These are phyloP conservation scores for Thamnidium elegans DNA, from an alignment of 192 early-diverging fungal genomes.

Conservation along the genomic window DNA sequence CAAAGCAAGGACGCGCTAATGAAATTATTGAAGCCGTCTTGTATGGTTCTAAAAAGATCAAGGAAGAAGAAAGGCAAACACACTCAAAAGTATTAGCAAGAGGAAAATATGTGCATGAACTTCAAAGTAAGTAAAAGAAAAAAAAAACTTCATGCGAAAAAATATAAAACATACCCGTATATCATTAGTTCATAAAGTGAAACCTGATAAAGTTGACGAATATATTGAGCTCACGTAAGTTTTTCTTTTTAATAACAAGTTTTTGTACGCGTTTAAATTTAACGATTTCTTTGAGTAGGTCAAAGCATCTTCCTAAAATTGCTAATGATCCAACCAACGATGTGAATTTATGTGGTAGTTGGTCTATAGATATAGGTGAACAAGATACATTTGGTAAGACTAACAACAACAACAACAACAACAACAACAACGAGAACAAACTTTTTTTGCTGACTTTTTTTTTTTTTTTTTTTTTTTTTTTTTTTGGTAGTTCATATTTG, in stretches of 20 bases:
- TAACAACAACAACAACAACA: no score
- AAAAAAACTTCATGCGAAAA: not conserved
- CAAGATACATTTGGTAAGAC: constrained; percentile 77
- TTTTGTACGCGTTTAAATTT: not conserved
- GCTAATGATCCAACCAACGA: constrained; percentile 71
- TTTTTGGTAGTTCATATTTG: constrained; percentile 76
- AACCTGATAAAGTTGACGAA: constrained; percentile 82
- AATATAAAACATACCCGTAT: not conserved
- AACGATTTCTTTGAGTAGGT: constrained; percentile 34
- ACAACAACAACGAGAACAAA: no score
- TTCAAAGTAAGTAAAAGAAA: constrained; percentile 57
- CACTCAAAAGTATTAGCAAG: constrained; percentile 76
- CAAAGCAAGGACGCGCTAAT: constrained; percentile 19
- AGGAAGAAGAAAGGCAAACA: constrained; percentile 59
- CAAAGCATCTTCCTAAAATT: constrained; percentile 73
- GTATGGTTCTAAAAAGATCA: constrained; percentile 63
- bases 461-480: not conserved
- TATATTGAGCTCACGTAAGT: constrained; percentile 72
- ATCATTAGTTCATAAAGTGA: constrained; percentile 70
- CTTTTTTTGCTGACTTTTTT: not conserved
- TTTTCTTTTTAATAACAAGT: not conserved
- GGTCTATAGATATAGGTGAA: constrained; percentile 83
- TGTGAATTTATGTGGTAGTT: constrained; percentile 86
- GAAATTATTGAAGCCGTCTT: constrained; percentile 67
- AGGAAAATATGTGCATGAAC: constrained; percentile 90